Conservation (phyloP, 2,329 filamentous ascomycete genomes). For the Thielaviopsis euricoi region DNA sequence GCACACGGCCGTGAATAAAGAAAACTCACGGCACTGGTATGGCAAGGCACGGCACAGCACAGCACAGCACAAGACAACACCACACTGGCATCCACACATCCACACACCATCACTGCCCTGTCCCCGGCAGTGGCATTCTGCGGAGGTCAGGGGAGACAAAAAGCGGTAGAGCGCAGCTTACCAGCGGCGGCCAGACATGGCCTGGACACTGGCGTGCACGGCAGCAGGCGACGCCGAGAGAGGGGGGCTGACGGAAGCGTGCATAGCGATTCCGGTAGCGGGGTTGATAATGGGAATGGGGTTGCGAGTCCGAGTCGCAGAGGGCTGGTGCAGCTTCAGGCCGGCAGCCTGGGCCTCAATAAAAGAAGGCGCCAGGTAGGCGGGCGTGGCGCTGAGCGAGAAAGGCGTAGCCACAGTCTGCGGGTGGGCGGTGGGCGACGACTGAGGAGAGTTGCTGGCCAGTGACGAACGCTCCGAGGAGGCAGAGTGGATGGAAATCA, state of each 20-base stretch:
- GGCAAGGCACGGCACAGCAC: no score
- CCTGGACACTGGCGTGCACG: conserved; percentile 32
- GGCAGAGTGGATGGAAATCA: conserved; percentile 80
- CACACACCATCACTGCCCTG: neutral
- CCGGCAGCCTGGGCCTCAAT: conserved; percentile 48
- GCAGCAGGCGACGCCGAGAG: conserved; percentile 48
- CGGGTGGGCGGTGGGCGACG: conserved; percentile 79
- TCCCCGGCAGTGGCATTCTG: conserved; percentile 2
- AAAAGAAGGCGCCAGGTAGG: conserved; percentile 46
- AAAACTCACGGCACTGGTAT: no score
- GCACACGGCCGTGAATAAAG: no score
- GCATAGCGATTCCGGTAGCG: conserved; percentile 71
- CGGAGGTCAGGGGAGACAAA: neutral
- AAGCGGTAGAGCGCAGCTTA: conserved; percentile 20
- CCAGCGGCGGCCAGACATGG: conserved; percentile 29
- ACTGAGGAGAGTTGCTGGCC: conserved; percentile 83
- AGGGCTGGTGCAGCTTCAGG: conserved; percentile 79
- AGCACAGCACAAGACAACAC: neutral
- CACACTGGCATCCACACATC: neutral
- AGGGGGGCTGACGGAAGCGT: conserved; percentile 50
- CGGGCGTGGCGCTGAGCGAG: conserved; percentile 51
- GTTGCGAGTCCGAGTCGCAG: conserved; percentile 78
- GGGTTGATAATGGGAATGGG: conserved; percentile 98
- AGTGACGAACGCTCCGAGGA: conserved; percentile 93
- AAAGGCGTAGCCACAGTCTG: conserved; percentile 64